A percentile compares a stretch with the other conserved stretches of the same genome.
Conservation (phyloP, 768 basidiomycete species). For the Galerina sulciceps region DNA sequence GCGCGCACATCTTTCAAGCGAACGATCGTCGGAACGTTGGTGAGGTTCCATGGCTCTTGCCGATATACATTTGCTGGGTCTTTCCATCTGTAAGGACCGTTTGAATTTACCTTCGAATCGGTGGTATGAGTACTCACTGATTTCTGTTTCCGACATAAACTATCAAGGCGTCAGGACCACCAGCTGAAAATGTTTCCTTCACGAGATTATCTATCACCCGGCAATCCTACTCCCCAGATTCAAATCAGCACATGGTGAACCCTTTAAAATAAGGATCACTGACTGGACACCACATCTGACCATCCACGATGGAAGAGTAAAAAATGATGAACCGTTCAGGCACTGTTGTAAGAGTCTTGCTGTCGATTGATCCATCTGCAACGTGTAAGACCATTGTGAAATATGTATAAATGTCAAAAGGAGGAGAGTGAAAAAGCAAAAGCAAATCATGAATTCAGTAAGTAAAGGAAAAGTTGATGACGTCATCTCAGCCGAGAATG, state of each 20-base stretch:
- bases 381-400: slow-evolving; percentile 55
- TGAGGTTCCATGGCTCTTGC: slow-evolving; percentile 63
- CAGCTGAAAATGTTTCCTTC: slow-evolving; percentile 48
- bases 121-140: slow-evolving; percentile 48
- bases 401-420: not conserved
- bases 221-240: slow-evolving; percentile 55
- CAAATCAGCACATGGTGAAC: not conserved
- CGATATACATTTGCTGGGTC: slow-evolving; percentile 59
- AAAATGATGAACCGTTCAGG: slow-evolving; percentile 68
- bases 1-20: slow-evolving; percentile 52
- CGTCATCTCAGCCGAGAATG: slow-evolving; percentile 19
- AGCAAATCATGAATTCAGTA: not conserved
- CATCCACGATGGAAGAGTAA: slow-evolving; percentile 68
- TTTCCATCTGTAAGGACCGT: slow-evolving; percentile 65
- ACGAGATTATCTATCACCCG: slow-evolving; percentile 60
- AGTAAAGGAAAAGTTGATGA: slow-evolving; percentile 13
- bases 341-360: slow-evolving; percentile 38
- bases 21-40: slow-evolving; percentile 69
- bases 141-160: slow-evolving; percentile 70
- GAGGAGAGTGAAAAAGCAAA: not conserved
- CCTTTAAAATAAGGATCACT: slow-evolving; percentile 12
- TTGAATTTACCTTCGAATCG: not conserved
- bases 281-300: slow-evolving; percentile 75
- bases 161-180: slow-evolving; percentile 58
- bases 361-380: slow-evolving; percentile 39